Evolutionary conservation across 495 filamentous ascomycete species (phyloP), one percentile per base, ranked within the genome.

Genomic region (Pseudomonodictys pantanalensis): DNA sequence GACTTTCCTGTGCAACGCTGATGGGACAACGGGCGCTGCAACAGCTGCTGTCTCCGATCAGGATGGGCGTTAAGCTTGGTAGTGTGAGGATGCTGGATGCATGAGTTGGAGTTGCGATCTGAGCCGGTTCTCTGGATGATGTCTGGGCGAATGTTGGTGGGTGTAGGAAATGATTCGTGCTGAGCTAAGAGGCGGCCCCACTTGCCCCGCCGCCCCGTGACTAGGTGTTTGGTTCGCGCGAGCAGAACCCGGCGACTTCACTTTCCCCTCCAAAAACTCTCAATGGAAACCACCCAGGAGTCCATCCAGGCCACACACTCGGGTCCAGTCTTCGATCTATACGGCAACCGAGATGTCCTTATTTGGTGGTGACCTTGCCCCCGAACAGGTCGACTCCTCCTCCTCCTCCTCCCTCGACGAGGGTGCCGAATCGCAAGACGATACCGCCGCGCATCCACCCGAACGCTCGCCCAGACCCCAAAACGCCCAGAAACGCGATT

Each of bases 1-100:
- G 84, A 87, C 53, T 66, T 86, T 45, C 47, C 46, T 22, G 18
- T 41, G 15, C 7, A 15, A 35, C 7, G 7, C 7, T 8, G 32
- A 15, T 15, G 32, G 32, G 15, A 35, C 7, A 15, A 35, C 7
- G 8, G 32, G 15, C 15, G 7, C 15, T 35, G 32, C 7, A 7
- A 35, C 7, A 35, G 15, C 32, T 15, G 32, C 32, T 7, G 32
- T 15, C 32, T 35, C 32, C 32, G 32, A 35, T 35, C 7, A 8
- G 32, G 32, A n/a, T n/a, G n/a, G n/a, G n/a, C n/a, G n/a, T n/a
- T n/a, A n/a, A n/a, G n/a, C n/a, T n/a, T n/a, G n/a, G n/a, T n/a
- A n/a, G n/a, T n/a, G n/a, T n/a, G n/a, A n/a, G n/a, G n/a, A n/a
- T n/a, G n/a, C n/a, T n/a, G 32, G 32, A 15, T 35, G 32, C 32